Evolutionary conservation across 164 flowering plant species (phyloP), one percentile per base, ranked within the genome.

Genomic region (Berberis vulgaris): DNA sequence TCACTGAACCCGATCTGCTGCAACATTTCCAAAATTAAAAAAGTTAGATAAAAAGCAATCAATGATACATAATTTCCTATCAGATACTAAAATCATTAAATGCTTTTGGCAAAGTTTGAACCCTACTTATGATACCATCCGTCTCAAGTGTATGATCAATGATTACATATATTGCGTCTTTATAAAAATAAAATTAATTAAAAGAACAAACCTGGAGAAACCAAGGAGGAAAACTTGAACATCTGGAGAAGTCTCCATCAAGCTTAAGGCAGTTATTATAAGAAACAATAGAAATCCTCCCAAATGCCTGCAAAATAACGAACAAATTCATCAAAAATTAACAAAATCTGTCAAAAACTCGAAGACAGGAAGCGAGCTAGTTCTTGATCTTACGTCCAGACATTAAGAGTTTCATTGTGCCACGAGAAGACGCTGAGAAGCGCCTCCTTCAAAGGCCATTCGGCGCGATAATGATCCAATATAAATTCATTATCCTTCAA

Each of bases 361-460:
- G 12, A 11, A 6, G 2, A 38, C 4, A 26, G 8, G 3, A 13
- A 56, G 11, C 43, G 2, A 26, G 42, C 1, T 39, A 8, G 45
- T 26, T 50, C 44, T 57, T 26, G 45, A 26, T 26, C 88, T 67
- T 73, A 94, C 98, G 98, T 87, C 97, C 98, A 94, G 42, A 94
- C 73, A 54, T 94, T 94, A 45, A 94, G 85, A 60, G 96, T 91
- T 66, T 94, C 98, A 68, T 94, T 94, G 77, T 91, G 98, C 92
- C 80, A 84, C 7, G 82, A 70, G 65, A 94, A 91, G 12, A 81
- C 72, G 76, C 97, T 88, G 47, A 81, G 64, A 60, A 83, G n/a
- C 3, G 80, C 79, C 59, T 91, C 88, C 71, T 80, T 85, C 63
- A 94, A 50, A 0, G 98, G 86, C 97, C 97, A 94, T 62, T 94